A percentile compares a stretch with the other conserved stretches of the same genome.
These are phyloP conservation scores for Wickerhamiella occidentalis DNA, from an alignment of 805 yeast genomes.

Conservation along the genomic window DNA sequence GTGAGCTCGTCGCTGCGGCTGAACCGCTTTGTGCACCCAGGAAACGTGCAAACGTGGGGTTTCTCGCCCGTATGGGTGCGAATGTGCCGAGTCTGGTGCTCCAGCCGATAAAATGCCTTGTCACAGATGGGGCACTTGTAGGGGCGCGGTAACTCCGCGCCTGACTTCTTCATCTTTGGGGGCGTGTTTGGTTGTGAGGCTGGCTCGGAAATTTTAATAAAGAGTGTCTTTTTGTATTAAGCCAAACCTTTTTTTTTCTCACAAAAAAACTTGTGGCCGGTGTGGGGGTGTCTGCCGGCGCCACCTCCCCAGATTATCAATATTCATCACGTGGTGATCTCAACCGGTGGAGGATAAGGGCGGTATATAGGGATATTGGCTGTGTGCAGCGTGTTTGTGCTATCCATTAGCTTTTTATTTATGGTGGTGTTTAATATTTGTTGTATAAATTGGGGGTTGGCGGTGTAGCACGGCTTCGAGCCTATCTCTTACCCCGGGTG, in stretches of 20 bases:
- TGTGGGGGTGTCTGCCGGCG: slow-evolving; percentile 1
- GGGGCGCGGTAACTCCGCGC: slow-evolving; percentile 42
- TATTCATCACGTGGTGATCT: not conserved
- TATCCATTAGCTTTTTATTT: too few species aligned
- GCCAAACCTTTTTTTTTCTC: not conserved
- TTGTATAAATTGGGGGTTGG: too few species aligned
- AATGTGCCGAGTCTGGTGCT: slow-evolving; percentile 84
- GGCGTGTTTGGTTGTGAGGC: not conserved
- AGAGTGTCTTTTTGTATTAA: not conserved
- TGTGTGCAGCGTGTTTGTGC: too few species aligned
- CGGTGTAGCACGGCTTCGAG: too few species aligned
- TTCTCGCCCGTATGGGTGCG: slow-evolving; percentile 89
- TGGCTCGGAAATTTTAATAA: not conserved
- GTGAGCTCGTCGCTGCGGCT: slow-evolving; percentile 77
- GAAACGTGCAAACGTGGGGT: slow-evolving; percentile 73
- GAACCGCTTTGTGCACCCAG: slow-evolving; percentile 73
- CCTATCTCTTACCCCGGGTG: slow-evolving; percentile 1
- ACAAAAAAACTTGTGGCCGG: not conserved
- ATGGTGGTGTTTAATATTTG: too few species aligned
- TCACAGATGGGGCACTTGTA: slow-evolving; percentile 76
- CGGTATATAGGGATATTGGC: too few species aligned
- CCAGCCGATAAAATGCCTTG: slow-evolving; percentile 77
- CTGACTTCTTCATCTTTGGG: slow-evolving; percentile 6
- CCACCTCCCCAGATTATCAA: slow-evolving; percentile 3
- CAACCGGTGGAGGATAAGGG: too few species aligned